Conservation (phyloP, 2,329 filamentous ascomycete genomes). For the Orbilia brochopaga region DNA sequence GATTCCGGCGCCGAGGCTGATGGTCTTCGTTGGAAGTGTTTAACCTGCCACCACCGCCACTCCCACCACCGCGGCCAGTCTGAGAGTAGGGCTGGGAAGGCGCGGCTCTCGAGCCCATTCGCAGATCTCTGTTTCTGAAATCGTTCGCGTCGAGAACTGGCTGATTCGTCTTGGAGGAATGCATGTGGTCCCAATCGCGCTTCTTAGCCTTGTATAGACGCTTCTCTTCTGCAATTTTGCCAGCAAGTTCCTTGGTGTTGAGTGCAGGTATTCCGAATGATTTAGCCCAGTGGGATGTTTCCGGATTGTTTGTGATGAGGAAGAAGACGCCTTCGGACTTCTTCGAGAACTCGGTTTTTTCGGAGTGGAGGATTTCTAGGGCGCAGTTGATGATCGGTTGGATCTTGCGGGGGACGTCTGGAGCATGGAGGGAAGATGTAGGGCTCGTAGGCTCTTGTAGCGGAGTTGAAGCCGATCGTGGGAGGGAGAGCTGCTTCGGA, state of each 20-base stretch:
- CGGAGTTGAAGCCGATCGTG: conserved; percentile 22
- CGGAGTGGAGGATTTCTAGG: conserved; percentile 47
- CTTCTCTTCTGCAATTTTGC: conserved; percentile 52
- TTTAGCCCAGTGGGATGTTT: conserved; percentile 53
- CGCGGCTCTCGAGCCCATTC: conserved; percentile 30
- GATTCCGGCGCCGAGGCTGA: conserved; percentile 40
- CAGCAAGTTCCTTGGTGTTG: conserved; percentile 50
- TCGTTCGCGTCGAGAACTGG: conserved; percentile 41
- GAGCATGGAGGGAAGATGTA: conserved; percentile 21
- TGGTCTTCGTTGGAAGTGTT: conserved; percentile 19
- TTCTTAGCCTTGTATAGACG: conserved; percentile 52
- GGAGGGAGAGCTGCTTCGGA: conserved; percentile 31
- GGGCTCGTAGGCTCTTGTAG: conserved; percentile 29
- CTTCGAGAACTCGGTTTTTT: conserved; percentile 28
- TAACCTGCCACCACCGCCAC: conserved; percentile 14
- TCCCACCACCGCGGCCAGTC: conserved; percentile 12
- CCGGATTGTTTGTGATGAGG: conserved; percentile 54
- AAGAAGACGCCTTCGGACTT: conserved; percentile 51
- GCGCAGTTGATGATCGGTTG: conserved; percentile 55
- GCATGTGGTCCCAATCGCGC: conserved; percentile 52
- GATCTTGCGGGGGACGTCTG: conserved; percentile 52
- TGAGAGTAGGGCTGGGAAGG: conserved; percentile 30
- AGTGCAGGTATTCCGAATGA: conserved; percentile 52
- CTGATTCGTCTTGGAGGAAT: conserved; percentile 36
- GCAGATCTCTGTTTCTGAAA: conserved; percentile 37